Evolutionary conservation across 345 rosid species (phyloP).

Genomic region (Zanthoxylum bungeanum): DNA sequence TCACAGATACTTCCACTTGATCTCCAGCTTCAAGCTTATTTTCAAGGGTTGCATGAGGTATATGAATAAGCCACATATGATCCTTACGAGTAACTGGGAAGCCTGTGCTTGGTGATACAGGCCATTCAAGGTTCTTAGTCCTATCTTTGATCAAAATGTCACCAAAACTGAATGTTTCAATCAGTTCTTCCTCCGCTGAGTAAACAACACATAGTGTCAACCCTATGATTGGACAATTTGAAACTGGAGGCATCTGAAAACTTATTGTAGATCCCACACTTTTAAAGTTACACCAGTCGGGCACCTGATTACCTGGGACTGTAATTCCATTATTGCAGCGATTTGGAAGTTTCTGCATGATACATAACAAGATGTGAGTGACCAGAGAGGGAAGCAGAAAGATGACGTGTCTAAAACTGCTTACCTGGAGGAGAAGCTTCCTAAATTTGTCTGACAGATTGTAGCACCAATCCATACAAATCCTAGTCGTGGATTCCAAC

Average conservation of each 20-base stretch:
- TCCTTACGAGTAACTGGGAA: not conserved
- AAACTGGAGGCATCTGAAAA: not conserved
- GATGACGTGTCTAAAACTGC: not conserved
- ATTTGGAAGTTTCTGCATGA: not conserved
- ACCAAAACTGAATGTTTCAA: not conserved
- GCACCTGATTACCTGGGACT: not conserved
- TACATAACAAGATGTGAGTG: not conserved
- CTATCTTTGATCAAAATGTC: not conserved
- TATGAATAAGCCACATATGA: not conserved
- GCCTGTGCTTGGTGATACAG: not conserved
- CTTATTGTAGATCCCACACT: not conserved
- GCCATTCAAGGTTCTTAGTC: not conserved
- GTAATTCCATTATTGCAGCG: not conserved
- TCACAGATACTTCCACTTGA: not conserved
- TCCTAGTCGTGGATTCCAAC: not conserved
- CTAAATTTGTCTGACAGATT: not conserved
- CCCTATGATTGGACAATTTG: not conserved
- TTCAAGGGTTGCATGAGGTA: not conserved
- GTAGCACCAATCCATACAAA: not conserved
- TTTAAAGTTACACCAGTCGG: not conserved
- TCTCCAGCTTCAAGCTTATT: not conserved
- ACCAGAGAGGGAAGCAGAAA: not conserved
- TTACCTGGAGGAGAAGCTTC: not conserved
- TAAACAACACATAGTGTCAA: not conserved
- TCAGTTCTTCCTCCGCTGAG: not conserved